Conservation (phyloP, 345 rosid species). For the Salix koriyanagi region DNA sequence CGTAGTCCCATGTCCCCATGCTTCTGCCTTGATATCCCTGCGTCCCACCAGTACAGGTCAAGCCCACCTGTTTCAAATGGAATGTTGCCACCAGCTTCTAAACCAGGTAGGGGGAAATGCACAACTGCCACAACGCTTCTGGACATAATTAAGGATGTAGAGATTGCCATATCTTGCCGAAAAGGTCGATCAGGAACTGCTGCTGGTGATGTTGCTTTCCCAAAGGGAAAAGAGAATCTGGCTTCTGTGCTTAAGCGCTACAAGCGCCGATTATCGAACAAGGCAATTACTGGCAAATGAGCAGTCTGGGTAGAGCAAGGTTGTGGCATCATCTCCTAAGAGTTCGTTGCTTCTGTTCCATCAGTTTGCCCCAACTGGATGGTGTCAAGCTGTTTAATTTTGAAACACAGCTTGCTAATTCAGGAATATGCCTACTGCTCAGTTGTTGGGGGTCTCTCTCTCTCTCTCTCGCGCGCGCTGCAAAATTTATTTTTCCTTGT, state of each 20-base stretch:
- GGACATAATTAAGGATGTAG: slow-evolving; percentile 85
- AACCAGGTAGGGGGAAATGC: slow-evolving; percentile 73
- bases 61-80: slow-evolving; percentile 61
- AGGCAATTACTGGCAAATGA: slow-evolving; percentile 32
- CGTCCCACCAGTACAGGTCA: slow-evolving; percentile 44
- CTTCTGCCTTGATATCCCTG: slow-evolving; percentile 74
- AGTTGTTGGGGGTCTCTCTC: neutral
- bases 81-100: slow-evolving; percentile 65
- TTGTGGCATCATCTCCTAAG: slow-evolving; percentile 19
- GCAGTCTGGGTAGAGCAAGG: slow-evolving; percentile 44
- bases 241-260: slow-evolving; percentile 97
- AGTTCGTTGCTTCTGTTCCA: slow-evolving; percentile 14
- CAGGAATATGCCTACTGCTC: neutral
- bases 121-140: slow-evolving; percentile 62
- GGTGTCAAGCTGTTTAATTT: slow-evolving; percentile 30
- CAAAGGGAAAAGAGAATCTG: slow-evolving; percentile 87
- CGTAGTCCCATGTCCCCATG: slow-evolving; percentile 70
- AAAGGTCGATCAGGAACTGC: slow-evolving; percentile 91
- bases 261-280: slow-evolving; percentile 74
- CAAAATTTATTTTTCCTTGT: slow-evolving; percentile 18
- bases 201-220: slow-evolving; percentile 97
- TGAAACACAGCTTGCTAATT: slow-evolving; percentile 23
- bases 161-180: slow-evolving; percentile 79
- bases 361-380: slow-evolving; percentile 11
- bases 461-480: slow-evolving; percentile 21